A percentile compares a stretch with the other conserved stretches of the same genome.
Conservation (phyloP, 306 rosid genomes). For the Cucumis hystrix region DNA sequence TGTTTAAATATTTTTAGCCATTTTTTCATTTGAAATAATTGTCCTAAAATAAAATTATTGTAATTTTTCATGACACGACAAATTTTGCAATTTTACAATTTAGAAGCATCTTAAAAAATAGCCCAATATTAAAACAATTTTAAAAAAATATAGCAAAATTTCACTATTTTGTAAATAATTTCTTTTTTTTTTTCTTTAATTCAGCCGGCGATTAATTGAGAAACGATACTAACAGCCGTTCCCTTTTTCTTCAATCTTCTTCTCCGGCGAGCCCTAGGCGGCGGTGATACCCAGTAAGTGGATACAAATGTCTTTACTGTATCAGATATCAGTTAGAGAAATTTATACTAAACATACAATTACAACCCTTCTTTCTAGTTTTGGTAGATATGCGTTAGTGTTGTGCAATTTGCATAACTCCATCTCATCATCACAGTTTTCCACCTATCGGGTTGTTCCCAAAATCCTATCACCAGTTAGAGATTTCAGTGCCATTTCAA, state of each 20-base stretch:
- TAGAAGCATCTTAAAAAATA: no score
- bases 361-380: constrained; percentile 1
- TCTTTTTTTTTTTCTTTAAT: no score
- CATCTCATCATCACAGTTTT: constrained; percentile 4
- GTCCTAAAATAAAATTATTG: no score
- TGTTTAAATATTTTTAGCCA: no score
- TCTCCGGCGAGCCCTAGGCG: background rate
- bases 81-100: no score
- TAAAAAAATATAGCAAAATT: no score
- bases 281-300: background rate
- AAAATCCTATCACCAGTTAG: constrained; percentile 9
- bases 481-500: constrained; percentile 14
- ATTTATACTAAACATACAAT: background rate
- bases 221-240: background rate
- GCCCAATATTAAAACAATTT: no score
- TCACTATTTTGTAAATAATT: no score
- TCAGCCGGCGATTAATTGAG: background rate
- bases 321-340: background rate
- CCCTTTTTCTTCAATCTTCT: background rate
- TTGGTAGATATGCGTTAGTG: background rate
- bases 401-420: background rate
- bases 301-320: background rate
- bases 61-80: no score
- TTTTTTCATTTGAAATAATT: no score
- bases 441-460: background rate